A percentile compares a stretch with the other conserved stretches of the same genome.
phyloP scores from a whole-genome alignment of 805 yeast species.

The Hagleromyces aurorensis region DNA sequence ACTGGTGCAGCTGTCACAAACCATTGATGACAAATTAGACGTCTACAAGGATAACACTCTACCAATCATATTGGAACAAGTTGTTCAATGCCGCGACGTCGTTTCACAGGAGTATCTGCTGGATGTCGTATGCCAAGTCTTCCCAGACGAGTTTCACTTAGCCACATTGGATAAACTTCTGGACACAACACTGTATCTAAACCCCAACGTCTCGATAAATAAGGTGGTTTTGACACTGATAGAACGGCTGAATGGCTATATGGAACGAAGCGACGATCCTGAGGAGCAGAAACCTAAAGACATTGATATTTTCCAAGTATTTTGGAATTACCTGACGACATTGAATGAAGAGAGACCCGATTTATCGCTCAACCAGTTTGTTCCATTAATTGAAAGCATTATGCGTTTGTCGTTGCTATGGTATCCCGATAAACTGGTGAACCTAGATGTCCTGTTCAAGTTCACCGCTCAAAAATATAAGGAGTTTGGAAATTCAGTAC shows the following conservation, averaged over 20 bases:
- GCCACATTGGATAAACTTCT: constrained; percentile 62
- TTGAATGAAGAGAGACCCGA: constrained; percentile 54
- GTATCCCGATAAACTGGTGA: constrained; percentile 52
- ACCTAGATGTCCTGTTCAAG: constrained; percentile 54
- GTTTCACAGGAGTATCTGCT: constrained; percentile 87
- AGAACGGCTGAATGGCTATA: constrained; percentile 43
- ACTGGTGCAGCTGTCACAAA: constrained; percentile 78
- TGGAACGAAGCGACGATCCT: constrained; percentile 10
- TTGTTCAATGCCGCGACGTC: constrained; percentile 84
- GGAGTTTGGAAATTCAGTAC: constrained; percentile 26
- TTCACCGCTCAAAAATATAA: constrained; percentile 40
- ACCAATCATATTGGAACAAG: constrained; percentile 80
- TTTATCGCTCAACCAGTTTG: constrained; percentile 57
- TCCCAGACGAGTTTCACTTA: constrained; percentile 88
- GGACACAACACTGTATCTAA: constrained; percentile 55
- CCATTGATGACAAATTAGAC: constrained; percentile 60
- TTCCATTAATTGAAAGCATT: constrained; percentile 57
- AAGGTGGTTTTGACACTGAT: constrained; percentile 63
- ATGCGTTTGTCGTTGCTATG: constrained; percentile 56
- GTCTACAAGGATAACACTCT: constrained; percentile 45
- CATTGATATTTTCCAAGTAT: constrained; percentile 46
- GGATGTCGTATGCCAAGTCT: constrained; percentile 88
- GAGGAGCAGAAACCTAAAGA: constrained; percentile 9
- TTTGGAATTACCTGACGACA: constrained; percentile 57
- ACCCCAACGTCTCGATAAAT: constrained; percentile 61